Evolutionary conservation across 345 rosid genomes (phyloP), one percentile per base, ranked within the genome.

Genomic region (Syzygium aromaticum): DNA sequence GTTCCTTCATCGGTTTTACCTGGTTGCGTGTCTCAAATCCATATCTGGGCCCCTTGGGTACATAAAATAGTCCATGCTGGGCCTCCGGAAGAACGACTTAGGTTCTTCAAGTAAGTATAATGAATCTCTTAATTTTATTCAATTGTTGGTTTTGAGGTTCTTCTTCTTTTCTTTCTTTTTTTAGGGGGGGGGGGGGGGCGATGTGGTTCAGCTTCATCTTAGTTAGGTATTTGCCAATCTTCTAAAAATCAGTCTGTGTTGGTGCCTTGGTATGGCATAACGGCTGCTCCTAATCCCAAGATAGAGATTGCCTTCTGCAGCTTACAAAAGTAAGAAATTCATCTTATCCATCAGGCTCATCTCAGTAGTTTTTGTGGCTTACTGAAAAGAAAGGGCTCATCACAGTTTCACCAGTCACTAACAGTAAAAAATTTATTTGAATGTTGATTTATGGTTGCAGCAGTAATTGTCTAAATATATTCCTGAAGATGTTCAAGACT

Each of bases 1-100:
- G 98, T 95, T 15, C 98, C 98, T 86, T 96, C 98, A 63, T 96
- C 98, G 43, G 98, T 96, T 86, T 93, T 96, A 87, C 94, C 97
- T 52, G 98, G 98, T 43, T 96, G 98, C 98, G 98, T 92, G 89
- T 89, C 95, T 1, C 98, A 96, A 93, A 94, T 95, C 86, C 94
- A 84, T 88, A 94, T 95, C 86, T 96, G 99, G 99, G 96, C 99
- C 80, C 98, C 98, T 57, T 89, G 93, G 63, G 88, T 96, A 84
- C 94, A 77, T 87, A 93, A 89, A 90, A 96, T 96, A 91, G 94
- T 95, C 52, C 95, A 96, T 91, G 89, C 95, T 84, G 99, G 99
- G 84, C 94, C 97, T 86, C 98, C 98, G 5, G 99, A 96, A 87
- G 99, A 96, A 89, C 91, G 99, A 92, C 98, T 97, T 63, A 92